Conservation (phyloP, 225 moss, liverwort and hornwort species). For the Polytrichum commune region DNA sequence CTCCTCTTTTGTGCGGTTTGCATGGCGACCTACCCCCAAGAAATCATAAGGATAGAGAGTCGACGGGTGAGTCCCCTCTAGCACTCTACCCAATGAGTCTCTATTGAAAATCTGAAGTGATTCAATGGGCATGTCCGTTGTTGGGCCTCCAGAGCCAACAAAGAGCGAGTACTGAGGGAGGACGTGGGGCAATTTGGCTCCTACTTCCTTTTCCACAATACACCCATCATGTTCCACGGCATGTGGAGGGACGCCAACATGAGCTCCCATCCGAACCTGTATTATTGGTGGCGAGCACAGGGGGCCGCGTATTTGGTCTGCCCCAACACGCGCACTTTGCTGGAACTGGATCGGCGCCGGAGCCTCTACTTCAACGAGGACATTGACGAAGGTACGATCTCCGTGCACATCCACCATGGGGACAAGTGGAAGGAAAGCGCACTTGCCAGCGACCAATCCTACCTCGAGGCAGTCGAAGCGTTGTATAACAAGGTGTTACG, state of each 20-base stretch:
- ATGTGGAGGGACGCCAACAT: conserved; percentile 3
- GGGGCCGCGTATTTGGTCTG: conserved; percentile 12
- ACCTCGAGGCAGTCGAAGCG: conserved; percentile 3
- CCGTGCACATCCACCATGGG: conserved; percentile 25
- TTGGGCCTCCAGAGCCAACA: neutral
- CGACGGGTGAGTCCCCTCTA: too few relatives aligned
- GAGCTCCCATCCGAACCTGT: neutral
- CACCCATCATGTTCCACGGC: conserved; percentile 19
- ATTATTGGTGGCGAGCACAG: conserved; percentile 39
- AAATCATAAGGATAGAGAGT: too few relatives aligned
- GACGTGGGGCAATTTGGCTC: neutral
- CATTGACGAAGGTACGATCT: conserved; percentile 21
- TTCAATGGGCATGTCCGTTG: too few relatives aligned
- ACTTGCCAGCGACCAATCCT: conserved; percentile 4
- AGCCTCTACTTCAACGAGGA: neutral
- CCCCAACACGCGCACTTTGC: conserved; percentile 15
- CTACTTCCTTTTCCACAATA: neutral
- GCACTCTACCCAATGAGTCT: too few relatives aligned
- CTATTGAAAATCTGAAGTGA: too few relatives aligned
- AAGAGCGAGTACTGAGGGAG: conserved; percentile 11
- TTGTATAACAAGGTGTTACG: neutral
- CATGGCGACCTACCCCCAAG: too few relatives aligned
- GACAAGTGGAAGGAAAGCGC: conserved; percentile 25
- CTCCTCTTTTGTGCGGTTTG: too few relatives aligned
- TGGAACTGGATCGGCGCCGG: conserved; percentile 19